These are phyloP conservation scores for Colletotrichum phormii DNA, from an alignment of 2,329 filamentous ascomycete genomes.

Conservation along the genomic window DNA sequence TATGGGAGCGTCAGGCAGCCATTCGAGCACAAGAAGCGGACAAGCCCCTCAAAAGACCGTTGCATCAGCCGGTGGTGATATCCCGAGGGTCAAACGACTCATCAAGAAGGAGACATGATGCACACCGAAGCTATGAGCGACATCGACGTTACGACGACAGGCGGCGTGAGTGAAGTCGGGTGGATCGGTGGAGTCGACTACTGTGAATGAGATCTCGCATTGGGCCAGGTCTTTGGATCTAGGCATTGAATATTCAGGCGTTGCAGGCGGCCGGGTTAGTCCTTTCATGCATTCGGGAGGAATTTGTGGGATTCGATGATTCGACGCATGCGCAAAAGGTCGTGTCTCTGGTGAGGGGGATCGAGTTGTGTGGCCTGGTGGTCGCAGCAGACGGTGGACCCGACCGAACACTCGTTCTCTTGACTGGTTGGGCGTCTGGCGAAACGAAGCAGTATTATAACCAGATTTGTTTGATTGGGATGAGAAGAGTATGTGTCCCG, in stretches of 20 bases:
- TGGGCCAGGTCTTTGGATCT: slow-evolving; percentile 29
- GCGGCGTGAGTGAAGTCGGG: slow-evolving; percentile 40
- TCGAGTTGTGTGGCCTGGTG: slow-evolving; percentile 30
- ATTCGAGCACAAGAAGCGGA: slow-evolving; percentile 60
- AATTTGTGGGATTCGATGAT: slow-evolving; percentile 35
- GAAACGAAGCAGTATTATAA: slow-evolving; percentile 21
- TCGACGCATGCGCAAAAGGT: slow-evolving; percentile 26
- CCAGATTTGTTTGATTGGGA: slow-evolving; percentile 26
- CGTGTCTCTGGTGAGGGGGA: slow-evolving; percentile 23
- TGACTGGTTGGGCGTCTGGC: slow-evolving; percentile 25
- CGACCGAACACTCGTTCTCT: slow-evolving; percentile 7
- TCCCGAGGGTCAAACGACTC: slow-evolving; percentile 52
- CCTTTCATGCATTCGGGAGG: slow-evolving; percentile 25
- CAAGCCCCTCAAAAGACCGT: slow-evolving; percentile 65
- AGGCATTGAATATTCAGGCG: slow-evolving; percentile 13
- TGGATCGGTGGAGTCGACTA: slow-evolving; percentile 15
- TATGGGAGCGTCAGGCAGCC: slow-evolving; percentile 68
- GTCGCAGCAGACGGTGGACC: slow-evolving; percentile 33
- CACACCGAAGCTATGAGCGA: slow-evolving; percentile 44
- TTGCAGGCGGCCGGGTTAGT: slow-evolving; percentile 21
- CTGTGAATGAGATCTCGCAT: slow-evolving; percentile 28
- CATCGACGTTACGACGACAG: slow-evolving; percentile 43
- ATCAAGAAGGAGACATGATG: slow-evolving; percentile 48
- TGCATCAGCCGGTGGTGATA: slow-evolving; percentile 67
- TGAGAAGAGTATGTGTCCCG: slow-evolving; percentile 23